A percentile compares a stretch with the other conserved stretches of the same genome.
Evolutionary conservation across 441 rosid genomes (phyloP).

Genomic region (Populus hybrid): DNA sequence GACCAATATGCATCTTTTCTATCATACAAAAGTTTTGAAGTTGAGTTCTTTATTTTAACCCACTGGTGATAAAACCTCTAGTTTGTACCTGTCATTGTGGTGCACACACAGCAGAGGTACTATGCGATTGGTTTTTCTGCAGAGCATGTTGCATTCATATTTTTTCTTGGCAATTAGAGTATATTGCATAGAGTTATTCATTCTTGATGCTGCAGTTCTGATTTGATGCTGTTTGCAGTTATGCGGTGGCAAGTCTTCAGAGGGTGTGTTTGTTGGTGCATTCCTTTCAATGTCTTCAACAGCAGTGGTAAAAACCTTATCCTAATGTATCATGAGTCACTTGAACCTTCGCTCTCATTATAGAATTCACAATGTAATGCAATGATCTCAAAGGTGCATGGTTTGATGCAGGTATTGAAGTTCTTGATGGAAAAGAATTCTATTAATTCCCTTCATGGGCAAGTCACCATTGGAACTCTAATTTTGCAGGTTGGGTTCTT

Average conservation of each 20-base stretch:
- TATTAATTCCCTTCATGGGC: conserved; percentile 42
- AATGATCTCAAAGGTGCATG: conserved; percentile 7
- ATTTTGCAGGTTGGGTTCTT: conserved; percentile 63
- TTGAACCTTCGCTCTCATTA: not conserved
- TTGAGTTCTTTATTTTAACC: not conserved
- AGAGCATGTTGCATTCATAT: not conserved
- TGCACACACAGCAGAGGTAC: not conserved
- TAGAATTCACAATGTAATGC: not conserved
- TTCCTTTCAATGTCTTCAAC: conserved; percentile 94
- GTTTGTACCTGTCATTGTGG: not conserved
- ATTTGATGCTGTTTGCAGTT: conserved; percentile 49
- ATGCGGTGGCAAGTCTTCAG: conserved; percentile 87
- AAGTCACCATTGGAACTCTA: conserved; percentile 74
- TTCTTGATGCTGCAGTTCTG: conserved; percentile 20
- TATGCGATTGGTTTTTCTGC: not conserved
- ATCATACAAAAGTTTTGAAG: not conserved
- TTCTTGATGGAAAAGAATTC: conserved; percentile 86
- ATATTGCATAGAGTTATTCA: conserved; percentile 1
- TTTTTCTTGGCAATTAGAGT: not conserved
- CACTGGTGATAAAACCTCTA: not conserved
- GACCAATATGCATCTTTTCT: not conserved
- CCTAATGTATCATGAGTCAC: not conserved
- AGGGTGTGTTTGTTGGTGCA: conserved; percentile 84
- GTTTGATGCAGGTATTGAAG: conserved; percentile 61
- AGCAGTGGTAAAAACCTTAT: conserved; percentile 65